Evolutionary conservation across 768 basidiomycete genomes (phyloP).

Genomic region (Hydnum rufescens): DNA sequence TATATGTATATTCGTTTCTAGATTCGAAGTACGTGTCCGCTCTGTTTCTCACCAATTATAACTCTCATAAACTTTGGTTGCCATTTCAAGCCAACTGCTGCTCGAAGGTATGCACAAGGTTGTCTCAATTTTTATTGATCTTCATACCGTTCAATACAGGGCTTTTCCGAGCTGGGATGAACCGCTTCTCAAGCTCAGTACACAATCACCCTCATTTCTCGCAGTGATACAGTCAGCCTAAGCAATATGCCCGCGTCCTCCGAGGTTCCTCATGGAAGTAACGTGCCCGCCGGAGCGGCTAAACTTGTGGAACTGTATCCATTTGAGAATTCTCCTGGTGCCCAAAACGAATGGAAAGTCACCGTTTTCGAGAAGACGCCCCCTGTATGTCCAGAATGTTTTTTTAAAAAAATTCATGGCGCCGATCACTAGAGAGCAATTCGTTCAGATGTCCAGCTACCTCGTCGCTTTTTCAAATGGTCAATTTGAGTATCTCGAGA

Average conservation of each 20-base stretch:
- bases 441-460: slow-evolving; percentile 81
- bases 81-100: slow-evolving; percentile 49
- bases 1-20: too few species aligned
- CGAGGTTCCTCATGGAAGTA: slow-evolving; percentile 26
- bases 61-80: too few species aligned
- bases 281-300: slow-evolving; percentile 5
- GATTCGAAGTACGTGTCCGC: slow-evolving; percentile 2
- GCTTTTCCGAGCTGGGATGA: slow-evolving; percentile 90
- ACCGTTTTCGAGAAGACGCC: slow-evolving; percentile 69
- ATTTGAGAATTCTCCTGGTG: slow-evolving; percentile 4
- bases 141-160: not conserved
- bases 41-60: too few species aligned
- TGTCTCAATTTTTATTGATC: slow-evolving; percentile 5
- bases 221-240: slow-evolving; percentile 49
- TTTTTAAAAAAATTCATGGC: too few species aligned
- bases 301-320: slow-evolving; percentile 1
- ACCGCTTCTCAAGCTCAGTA: slow-evolving; percentile 58
- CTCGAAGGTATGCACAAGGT: slow-evolving; percentile 37
- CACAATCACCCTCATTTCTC: slow-evolving; percentile 58
- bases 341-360: slow-evolving; percentile 46
- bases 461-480: slow-evolving; percentile 79
- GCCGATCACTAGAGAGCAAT: too few species aligned
- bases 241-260: slow-evolving; percentile 70
- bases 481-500: slow-evolving; percentile 50
- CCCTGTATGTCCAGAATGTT: slow-evolving; percentile 19